phyloP scores from a whole-genome alignment of 768 basidiomycete species.

The Podaxis sp. region DNA sequence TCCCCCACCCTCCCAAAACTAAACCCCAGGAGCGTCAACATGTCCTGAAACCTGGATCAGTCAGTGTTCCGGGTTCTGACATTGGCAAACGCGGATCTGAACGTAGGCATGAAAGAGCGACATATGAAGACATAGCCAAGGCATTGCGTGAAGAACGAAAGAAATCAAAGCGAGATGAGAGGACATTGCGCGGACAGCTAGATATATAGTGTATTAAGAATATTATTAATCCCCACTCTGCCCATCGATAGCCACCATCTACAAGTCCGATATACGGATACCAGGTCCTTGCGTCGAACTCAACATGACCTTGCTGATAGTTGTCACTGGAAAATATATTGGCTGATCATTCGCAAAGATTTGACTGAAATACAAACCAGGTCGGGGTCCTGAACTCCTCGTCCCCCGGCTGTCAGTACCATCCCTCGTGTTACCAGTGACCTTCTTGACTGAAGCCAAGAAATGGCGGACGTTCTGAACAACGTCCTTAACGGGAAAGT shows the following conservation, averaged over 20 bases:
- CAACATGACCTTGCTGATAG: slow-evolving; percentile 76
- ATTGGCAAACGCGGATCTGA: slow-evolving; percentile 46
- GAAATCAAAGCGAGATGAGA: slow-evolving; percentile 17
- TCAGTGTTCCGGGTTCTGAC: slow-evolving; percentile 24
- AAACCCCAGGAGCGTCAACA: slow-evolving; percentile 54
- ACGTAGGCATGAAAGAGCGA: slow-evolving; percentile 17
- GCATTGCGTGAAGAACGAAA: slow-evolving; percentile 22
- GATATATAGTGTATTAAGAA: slow-evolving; percentile 3
- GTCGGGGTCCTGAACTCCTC: slow-evolving; percentile 39
- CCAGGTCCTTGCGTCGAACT: slow-evolving; percentile 88
- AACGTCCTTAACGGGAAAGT: slow-evolving; percentile 73
- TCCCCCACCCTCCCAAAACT: slow-evolving; percentile 87
- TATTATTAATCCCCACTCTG: slow-evolving; percentile 11
- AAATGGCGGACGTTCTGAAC: slow-evolving; percentile 77
- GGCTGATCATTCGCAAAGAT: neutral
- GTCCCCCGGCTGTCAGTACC: slow-evolving; percentile 37
- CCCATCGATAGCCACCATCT: slow-evolving; percentile 16
- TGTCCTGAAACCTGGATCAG: slow-evolving; percentile 1
- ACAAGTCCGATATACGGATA: slow-evolving; percentile 80
- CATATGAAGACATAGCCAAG: slow-evolving; percentile 22
- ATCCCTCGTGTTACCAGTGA: slow-evolving; percentile 65
- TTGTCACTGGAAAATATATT: slow-evolving; percentile 45
- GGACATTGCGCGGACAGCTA: slow-evolving; percentile 2
- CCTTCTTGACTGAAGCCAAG: slow-evolving; percentile 66
- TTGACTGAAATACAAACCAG: slow-evolving; percentile 32